Base-by-base conservation (phyloP, 495 filamentous ascomycete genomes). In the Hypoxylon perforatum region DNA sequence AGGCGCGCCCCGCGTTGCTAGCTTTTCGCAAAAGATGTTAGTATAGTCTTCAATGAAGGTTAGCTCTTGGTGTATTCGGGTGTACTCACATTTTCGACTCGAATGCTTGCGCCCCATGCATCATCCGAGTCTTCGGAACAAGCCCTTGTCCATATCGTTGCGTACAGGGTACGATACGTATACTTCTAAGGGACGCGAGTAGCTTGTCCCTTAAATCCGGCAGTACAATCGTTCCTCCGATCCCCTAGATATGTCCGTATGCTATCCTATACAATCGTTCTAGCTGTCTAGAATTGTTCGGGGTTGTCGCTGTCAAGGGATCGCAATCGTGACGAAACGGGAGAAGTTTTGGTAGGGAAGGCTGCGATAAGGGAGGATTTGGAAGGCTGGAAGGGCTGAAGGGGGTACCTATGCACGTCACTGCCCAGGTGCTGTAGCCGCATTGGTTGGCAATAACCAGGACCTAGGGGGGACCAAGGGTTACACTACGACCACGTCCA, bases 1-100 rank as follows among this genome's bases (percentile, higher is more conserved):
- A 65, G 63, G 66, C 60, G 69, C 60, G 70, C 67, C 41, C 60
- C 63, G 69, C 69, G 64, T 71, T 56, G 64, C 57, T 71, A 22
- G 59, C 64, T 71, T 47, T n/a, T n/a, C n/a, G 38, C 21, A 25
- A 49, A n/a, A 57, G 35, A 45, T 33, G 51, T 74, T 41, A 68
- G 64, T 48, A 67, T 46, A 45, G 39, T 4, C 30, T 21, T 9
- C 5, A 41, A 18, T 4, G 17, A 63, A 25, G n/a, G 22, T 21
- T 28, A 12, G 1, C 1, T 63, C 33, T 60, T n/a, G 1, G 30
- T 5, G 30, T 28, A 28, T 28, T 33, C 30, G 53, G 18, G 30
- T 18, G 42, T 49, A 14, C 72, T 72, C 60, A 72, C 72, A 62
- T 65, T 55, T 21, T 72, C 54, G 38, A 49, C 48, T 48, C 33